Conservation (phyloP, 2,329 filamentous ascomycete species). For the Exophiala bonariae region DNA sequence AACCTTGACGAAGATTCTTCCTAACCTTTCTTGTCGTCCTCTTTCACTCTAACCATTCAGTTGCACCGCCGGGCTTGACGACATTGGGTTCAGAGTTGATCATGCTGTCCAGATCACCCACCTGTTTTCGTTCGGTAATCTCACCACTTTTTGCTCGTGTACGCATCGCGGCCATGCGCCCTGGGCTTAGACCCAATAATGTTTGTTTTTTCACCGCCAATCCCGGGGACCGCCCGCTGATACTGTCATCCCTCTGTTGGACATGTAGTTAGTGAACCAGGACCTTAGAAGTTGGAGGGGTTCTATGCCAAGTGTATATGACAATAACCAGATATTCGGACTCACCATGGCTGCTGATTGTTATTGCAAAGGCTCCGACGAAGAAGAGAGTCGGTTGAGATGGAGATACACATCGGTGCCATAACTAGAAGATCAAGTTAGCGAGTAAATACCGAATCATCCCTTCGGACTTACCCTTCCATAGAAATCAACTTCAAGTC, state of each 20-base stretch:
- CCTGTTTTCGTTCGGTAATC: constrained; percentile 83
- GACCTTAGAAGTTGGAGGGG: too few species aligned
- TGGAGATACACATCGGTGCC: constrained; percentile 98
- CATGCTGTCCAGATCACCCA: constrained; percentile 81
- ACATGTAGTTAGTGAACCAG: constrained; percentile 3
- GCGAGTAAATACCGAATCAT: constrained; percentile 14
- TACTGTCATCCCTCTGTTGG: constrained; percentile 12
- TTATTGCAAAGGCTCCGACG: constrained; percentile 96
- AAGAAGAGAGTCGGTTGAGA: constrained; percentile 91
- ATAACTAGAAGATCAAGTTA: constrained; percentile 61
- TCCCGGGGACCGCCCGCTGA: constrained; percentile 52
- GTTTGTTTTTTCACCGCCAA: constrained; percentile 36
- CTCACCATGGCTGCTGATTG: constrained; percentile 68
- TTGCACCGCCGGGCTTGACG: constrained; percentile 22
- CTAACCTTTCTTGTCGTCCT: too few species aligned
- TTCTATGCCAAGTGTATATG: too few species aligned
- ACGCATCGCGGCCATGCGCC: constrained; percentile 57
- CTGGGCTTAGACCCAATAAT: constrained; percentile 24
- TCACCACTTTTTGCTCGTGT: constrained; percentile 72
- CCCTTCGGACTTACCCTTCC: constrained; percentile 74
- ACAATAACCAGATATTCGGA: too few species aligned
- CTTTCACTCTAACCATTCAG: constrained; percentile 25
- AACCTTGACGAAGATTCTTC: too few species aligned
- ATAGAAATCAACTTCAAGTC: constrained; percentile 98
- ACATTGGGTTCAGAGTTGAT: constrained; percentile 54